A percentile compares a stretch with the other conserved stretches of the same genome.
These are phyloP conservation scores for Aspergillus felis DNA, from an alignment of 2,329 filamentous ascomycete genomes.

Conservation along the genomic window DNA sequence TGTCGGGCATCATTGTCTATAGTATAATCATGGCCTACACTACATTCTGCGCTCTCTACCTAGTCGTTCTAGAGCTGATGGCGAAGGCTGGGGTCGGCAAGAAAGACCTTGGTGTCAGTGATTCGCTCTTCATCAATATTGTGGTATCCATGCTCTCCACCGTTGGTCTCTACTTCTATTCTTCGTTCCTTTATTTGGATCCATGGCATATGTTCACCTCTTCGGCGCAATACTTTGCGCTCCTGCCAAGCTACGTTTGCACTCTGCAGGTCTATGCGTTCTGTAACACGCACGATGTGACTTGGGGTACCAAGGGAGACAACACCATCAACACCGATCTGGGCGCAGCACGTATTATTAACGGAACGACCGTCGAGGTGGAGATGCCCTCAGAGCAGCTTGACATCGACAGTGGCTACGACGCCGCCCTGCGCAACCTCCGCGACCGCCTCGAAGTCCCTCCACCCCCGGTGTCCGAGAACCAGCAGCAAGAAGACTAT, in stretches of 20 bases:
- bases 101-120: slow-evolving; percentile 59
- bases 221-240: slow-evolving; percentile 83
- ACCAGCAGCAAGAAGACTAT: slow-evolving; percentile 94
- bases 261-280: slow-evolving; percentile 98
- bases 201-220: slow-evolving; percentile 99
- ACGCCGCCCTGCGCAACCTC: slow-evolving; percentile 92
- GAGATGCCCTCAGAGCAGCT: slow-evolving; percentile 98
- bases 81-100: slow-evolving; percentile 39
- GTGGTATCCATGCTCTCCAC: slow-evolving; percentile 88
- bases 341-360: slow-evolving; percentile 75
- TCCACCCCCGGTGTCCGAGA: slow-evolving; percentile 58
- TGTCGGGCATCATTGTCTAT: slow-evolving; percentile 85
- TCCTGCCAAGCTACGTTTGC: slow-evolving; percentile 92
- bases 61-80: slow-evolving; percentile 76
- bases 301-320: slow-evolving; percentile 98
- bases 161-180: slow-evolving; percentile 89
- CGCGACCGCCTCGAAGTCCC: slow-evolving; percentile 87
- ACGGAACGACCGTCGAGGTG: slow-evolving; percentile 76
- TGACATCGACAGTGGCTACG: slow-evolving; percentile 96
- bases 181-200: slow-evolving; percentile 94
- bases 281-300: slow-evolving; percentile 98
- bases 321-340: slow-evolving; percentile 92
- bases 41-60: slow-evolving; percentile 81
- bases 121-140: slow-evolving; percentile 92
- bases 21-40: slow-evolving; percentile 94